Evolutionary conservation across 768 basidiomycete genomes (phyloP).

Genomic region (Leccinum sublutescens): DNA sequence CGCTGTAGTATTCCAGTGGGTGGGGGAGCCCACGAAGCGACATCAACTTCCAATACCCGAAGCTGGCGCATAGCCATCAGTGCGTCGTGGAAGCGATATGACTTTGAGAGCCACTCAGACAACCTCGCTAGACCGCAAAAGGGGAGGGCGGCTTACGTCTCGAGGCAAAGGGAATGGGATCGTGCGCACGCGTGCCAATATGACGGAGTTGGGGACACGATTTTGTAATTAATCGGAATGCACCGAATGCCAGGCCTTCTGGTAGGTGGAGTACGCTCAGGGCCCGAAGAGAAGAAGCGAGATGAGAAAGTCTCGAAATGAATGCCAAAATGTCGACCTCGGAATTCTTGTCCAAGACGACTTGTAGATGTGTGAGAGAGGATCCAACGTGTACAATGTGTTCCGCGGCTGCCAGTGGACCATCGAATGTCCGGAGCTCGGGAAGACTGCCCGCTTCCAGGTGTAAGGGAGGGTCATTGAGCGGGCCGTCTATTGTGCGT

Average conservation of each 20-base stretch:
- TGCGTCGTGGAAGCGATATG: slow-evolving; percentile 32
- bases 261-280: slow-evolving; percentile 37
- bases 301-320: slow-evolving; percentile 31
- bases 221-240: slow-evolving; percentile 33
- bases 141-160: slow-evolving; percentile 32
- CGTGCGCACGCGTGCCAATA: slow-evolving; percentile 40
- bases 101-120: slow-evolving; percentile 28
- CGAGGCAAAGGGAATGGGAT: slow-evolving; percentile 35
- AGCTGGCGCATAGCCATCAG: slow-evolving; percentile 37
- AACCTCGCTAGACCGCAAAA: slow-evolving; percentile 13
- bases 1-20: slow-evolving; percentile 34
- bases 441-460: slow-evolving; percentile 39
- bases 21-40: slow-evolving; percentile 35
- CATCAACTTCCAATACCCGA: slow-evolving; percentile 37
- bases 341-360: slow-evolving; percentile 40
- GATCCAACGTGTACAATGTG: slow-evolving; percentile 37
- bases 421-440: slow-evolving; percentile 44
- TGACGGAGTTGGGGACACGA: slow-evolving; percentile 36
- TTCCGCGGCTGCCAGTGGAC: slow-evolving; percentile 40
- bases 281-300: slow-evolving; percentile 35
- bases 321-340: slow-evolving; percentile 30
- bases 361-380: slow-evolving; percentile 46
- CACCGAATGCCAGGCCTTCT: slow-evolving; percentile 31
- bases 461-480: slow-evolving; percentile 19
- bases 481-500: slow-evolving; percentile 30